Base-by-base conservation (phyloP, 2,329 filamentous ascomycete genomes). In the Ophiocordyceps sinensis region DNA sequence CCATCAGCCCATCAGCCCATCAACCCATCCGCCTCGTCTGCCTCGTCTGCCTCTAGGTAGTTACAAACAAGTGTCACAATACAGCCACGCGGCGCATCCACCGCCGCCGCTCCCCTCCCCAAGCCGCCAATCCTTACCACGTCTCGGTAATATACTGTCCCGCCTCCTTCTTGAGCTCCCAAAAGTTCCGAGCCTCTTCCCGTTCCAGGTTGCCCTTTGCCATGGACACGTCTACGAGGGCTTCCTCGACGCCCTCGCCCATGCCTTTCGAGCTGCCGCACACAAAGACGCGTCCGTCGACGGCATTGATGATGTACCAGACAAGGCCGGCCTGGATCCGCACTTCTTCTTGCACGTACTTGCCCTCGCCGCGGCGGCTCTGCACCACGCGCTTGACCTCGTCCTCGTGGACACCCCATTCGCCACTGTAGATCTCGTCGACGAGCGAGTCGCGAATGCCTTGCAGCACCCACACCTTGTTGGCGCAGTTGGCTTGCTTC, bases 381-480 rank as follows among this genome's bases (percentile, higher is more conserved):
- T 91, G 77, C 11, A 88, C 81, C 1, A 91, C 83, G 35, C 78
- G 82, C 65, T 88, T 87, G 39, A 88, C 81, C 57, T 88, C 80
- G 40, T 84, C 78, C 57, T 95, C 89, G 53, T 94, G 84, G 2
- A 91, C 85, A 39, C 91, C 91, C 75, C 94, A 93, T 60, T 98
- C 91, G 51, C 91, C 91, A 44, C 81, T 85, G 67, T 98, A 98
- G 34, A 98, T 79, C 64, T 98, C 91, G 55, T 98, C 91, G 19
- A 96, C 77, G 35, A 94, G 76, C 23, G 84, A 87, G 63, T 98
- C 91, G n/a, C 88, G 82, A 37, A 94, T 79, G 32, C 88, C 88
- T 64, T 95, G 88, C 36, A 95, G 75, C 37, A 95, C 85, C 88
- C 88, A 95, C 53, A 95, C 89, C 66, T 95, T 95, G 70, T 95